Base-by-base conservation (phyloP, 2,329 filamentous ascomycete species). In the Cytospora piceicola region DNA sequence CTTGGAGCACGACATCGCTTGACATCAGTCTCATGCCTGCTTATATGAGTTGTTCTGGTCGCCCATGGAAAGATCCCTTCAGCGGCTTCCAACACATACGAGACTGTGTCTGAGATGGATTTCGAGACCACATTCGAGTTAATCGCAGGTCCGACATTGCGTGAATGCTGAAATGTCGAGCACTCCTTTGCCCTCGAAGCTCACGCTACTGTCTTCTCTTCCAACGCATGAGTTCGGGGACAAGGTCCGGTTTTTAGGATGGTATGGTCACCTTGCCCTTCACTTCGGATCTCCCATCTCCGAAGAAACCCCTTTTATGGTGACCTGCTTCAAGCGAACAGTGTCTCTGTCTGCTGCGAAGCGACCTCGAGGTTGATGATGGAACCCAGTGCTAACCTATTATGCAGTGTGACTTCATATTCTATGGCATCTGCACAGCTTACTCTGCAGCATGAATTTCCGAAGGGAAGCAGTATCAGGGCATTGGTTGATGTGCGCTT, bases 241-340 rank as follows among this genome's bases (percentile, higher is more conserved):
- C n/a, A 98, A 98, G 79, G 90, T 97, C 67, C 89, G 94, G 68
- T 96, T 98, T 76, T 79, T 98, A 59, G 94, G 93, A 77, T 97
- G 94, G 94, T 97, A 83, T 79, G 88, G 79, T 58, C 51, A 51
- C 49, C 34, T 64, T 29, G 53, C 46, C 55, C 32, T 54, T 34
- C 34, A 61, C n/a, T 15, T 7, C 20, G 32, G 46, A 20, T 49
- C n/a, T 22, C 1, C 11, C 9, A 17, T 30, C 30, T 54, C 20
- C n/a, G 30, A 6, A n/a, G 20, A 24, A 24, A 14, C 4, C 20
- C n/a, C 11, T n/a, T 22, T 24, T 1, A 24, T 49, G n/a, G 46
- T 49, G 46, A 49, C 8, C 12, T 54, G 20, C 15, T 11, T 12
- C 52, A 22, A 14, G 34, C 49, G 30, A n/a, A 30, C 24, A 15